A percentile compares a stretch with the other conserved stretches of the same genome.
Evolutionary conservation across 345 rosid genomes (phyloP).

Genomic region (Murraya paniculata): DNA sequence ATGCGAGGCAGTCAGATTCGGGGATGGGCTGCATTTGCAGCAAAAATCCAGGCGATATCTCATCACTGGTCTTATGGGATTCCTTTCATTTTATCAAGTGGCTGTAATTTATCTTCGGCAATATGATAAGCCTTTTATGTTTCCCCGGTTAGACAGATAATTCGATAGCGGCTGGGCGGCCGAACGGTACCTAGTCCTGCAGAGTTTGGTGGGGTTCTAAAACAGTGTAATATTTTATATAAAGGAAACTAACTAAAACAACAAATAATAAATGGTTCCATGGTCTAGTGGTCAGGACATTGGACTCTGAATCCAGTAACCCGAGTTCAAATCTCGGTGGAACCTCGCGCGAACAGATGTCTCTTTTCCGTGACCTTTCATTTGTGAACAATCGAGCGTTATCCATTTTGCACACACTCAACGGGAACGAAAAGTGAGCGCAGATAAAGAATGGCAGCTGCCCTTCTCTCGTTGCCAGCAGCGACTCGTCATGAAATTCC

Average conservation of each 20-base stretch:
- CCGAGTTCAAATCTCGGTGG: constrained; percentile 99
- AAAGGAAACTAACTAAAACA: not conserved
- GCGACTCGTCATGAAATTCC: constrained; percentile 19
- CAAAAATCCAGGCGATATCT: no score
- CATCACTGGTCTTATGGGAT: not conserved
- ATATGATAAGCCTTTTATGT: not conserved
- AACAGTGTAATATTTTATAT: no score
- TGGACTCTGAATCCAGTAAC: constrained; percentile 98
- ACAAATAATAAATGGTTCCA: constrained; percentile 25
- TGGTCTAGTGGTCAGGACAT: constrained; percentile 99
- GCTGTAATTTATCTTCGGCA: not conserved
- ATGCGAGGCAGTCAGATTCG: not conserved
- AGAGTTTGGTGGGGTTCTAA: accelerated
- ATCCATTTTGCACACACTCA: not conserved
- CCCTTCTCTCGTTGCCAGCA: constrained; percentile 37
- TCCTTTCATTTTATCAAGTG: not conserved
- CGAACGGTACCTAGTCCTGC: accelerated
- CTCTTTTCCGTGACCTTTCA: not conserved
- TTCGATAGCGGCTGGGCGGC: no score
- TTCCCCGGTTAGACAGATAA: no score
- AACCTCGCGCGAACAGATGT: constrained; percentile 33
- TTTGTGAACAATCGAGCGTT: not conserved
- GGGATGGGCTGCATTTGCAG: not conserved
- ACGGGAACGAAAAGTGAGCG: not conserved
- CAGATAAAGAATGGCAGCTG: constrained; percentile 36